Evolutionary conservation across 495 filamentous ascomycete genomes (phyloP).

Genomic region (Tuber aestivum): DNA sequence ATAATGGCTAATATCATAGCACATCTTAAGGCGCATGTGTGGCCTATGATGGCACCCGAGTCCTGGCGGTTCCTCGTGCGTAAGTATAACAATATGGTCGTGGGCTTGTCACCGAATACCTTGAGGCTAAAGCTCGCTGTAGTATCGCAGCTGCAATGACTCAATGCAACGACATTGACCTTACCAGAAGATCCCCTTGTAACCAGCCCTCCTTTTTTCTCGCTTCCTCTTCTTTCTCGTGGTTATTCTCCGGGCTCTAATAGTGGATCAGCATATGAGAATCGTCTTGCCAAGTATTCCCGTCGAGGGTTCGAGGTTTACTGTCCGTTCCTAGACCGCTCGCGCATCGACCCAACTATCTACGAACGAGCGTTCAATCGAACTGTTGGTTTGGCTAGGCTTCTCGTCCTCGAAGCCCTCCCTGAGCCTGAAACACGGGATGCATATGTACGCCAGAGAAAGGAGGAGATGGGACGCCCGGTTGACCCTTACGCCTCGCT

Average conservation of each 20-base stretch:
- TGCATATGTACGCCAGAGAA: conserved; percentile 57
- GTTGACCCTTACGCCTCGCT: conserved; percentile 14
- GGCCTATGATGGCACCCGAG: conserved; percentile 70
- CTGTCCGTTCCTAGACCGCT: conserved; percentile 65
- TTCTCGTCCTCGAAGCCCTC: conserved; percentile 72
- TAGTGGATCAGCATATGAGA: conserved; percentile 60
- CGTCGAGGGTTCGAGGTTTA: conserved; percentile 77
- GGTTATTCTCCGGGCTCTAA: neutral
- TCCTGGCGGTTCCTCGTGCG: conserved; percentile 63
- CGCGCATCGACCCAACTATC: conserved; percentile 71
- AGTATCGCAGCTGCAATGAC: conserved; percentile 64
- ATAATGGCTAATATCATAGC: conserved; percentile 72
- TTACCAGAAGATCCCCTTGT: conserved; percentile 63
- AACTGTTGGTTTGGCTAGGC: conserved; percentile 67
- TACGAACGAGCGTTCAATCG: conserved; percentile 68
- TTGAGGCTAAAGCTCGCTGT: neutral
- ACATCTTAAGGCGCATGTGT: conserved; percentile 70
- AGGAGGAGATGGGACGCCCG: conserved; percentile 57
- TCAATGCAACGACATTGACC: conserved; percentile 71
- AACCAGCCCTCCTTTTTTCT: neutral
- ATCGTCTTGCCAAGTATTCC: conserved; percentile 79
- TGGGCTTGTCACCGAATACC: conserved; percentile 36
- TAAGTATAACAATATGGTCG: conserved; percentile 2
- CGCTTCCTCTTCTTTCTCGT: neutral
- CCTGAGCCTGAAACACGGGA: conserved; percentile 62